Evolutionary conservation across 331 rosid genomes (phyloP).

Genomic region (Phaseolus coccineus): DNA sequence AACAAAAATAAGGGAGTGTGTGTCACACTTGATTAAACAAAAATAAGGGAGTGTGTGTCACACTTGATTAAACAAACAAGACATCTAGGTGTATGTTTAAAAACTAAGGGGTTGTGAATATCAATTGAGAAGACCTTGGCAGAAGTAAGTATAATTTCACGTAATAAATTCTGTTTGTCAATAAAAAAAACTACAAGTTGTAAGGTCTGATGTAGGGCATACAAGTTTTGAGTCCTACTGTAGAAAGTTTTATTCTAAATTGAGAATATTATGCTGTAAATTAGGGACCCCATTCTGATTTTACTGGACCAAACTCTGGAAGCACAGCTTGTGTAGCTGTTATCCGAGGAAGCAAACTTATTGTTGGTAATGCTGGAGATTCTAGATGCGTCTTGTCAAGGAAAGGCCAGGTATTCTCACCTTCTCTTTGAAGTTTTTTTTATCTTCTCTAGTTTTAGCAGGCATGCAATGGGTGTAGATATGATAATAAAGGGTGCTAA

Average conservation of each 20-base stretch:
- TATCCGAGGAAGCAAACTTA: constrained; percentile 66
- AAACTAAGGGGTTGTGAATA: background rate
- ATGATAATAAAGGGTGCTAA: constrained; percentile 35
- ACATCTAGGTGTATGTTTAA: background rate
- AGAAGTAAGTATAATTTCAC: background rate
- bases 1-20: background rate
- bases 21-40: constrained; percentile 8
- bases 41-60: background rate
- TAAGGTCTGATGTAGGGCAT: constrained; percentile 30
- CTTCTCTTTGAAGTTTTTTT: constrained; percentile 14
- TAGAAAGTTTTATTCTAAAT: constrained; percentile 37
- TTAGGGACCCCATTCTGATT: constrained; percentile 97
- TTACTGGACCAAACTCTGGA: constrained; percentile 86
- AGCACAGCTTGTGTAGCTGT: constrained; percentile 95
- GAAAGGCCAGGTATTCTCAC: constrained; percentile 83
- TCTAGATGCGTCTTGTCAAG: constrained; percentile 92
- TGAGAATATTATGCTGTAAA: constrained; percentile 53
- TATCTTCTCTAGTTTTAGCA: constrained; percentile 12
- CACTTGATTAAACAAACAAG: background rate
- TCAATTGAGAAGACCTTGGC: background rate
- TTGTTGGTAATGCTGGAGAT: constrained; percentile 98
- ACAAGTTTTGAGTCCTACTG: constrained; percentile 10
- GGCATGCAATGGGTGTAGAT: constrained; percentile 27
- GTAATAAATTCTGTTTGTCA: background rate
- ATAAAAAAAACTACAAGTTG: background rate